A percentile compares a stretch with the other conserved stretches of the same genome.
Evolutionary conservation across 139 green algal species (phyloP).

Genomic region (Closterium sp.): DNA sequence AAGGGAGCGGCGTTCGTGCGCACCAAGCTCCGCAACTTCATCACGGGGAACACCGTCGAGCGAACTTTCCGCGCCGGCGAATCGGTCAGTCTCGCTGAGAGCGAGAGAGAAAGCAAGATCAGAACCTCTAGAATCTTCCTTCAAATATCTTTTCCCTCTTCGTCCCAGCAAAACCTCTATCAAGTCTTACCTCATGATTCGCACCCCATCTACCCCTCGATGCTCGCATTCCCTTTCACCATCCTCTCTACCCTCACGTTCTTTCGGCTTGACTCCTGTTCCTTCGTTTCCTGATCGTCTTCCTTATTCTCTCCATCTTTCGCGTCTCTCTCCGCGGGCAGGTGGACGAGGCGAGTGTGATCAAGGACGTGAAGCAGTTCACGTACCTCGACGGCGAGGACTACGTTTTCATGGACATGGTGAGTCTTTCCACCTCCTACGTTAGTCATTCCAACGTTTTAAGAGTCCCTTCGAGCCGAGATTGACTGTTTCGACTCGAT

Average conservation of each 20-base stretch:
- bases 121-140: no score
- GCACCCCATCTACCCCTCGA: no score
- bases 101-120: no score
- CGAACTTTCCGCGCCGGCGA: constrained; percentile 96
- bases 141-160: neutral
- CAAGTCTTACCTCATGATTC: no score
- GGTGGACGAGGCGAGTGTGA: constrained; percentile 63
- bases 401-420: constrained; percentile 51
- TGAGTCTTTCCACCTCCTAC: neutral
- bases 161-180: neutral
- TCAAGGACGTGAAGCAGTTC: constrained; percentile 46
- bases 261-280: neutral
- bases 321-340: neutral
- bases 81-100: constrained; percentile 59
- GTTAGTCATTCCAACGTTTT: neutral
- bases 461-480: no score
- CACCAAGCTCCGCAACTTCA: constrained; percentile 95
- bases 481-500: no score
- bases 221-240: no score
- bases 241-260: neutral
- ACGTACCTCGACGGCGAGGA: constrained; percentile 35
- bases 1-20: constrained; percentile 97
- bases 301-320: neutral
- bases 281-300: no score
- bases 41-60: constrained; percentile 85